Conservation (phyloP, 768 basidiomycete species). For the Boletus edulis region DNA sequence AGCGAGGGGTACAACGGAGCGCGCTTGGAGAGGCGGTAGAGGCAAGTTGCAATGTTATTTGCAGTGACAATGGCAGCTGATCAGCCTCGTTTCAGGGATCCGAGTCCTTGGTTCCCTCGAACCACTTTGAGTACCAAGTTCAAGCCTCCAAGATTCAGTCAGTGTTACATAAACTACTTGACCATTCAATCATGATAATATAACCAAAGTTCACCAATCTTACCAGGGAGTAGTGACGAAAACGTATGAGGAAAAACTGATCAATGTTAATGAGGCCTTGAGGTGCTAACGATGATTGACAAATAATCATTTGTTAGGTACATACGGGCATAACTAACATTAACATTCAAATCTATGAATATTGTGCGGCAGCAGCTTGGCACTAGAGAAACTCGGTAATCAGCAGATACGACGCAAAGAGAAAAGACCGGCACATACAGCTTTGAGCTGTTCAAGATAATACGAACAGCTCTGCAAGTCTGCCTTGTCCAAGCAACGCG, state of each 20-base stretch:
- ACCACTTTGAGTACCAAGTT: too few relatives aligned
- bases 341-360: constrained; percentile 30
- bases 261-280: too few relatives aligned
- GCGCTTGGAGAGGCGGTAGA: neutral
- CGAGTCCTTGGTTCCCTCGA: too few relatives aligned
- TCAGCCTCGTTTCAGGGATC: too few relatives aligned
- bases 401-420: constrained; percentile 6
- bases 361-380: constrained; percentile 70
- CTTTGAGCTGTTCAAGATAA: constrained; percentile 88
- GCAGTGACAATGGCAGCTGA: neutral
- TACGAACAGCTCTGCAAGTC: constrained; percentile 77
- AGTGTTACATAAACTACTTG: too few relatives aligned
- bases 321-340: constrained; percentile 3
- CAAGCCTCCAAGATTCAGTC: too few relatives aligned
- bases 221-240: too few relatives aligned
- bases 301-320: constrained; percentile 7
- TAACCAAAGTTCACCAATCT: too few relatives aligned
- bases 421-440: constrained; percentile 47
- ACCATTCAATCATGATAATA: too few relatives aligned
- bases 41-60: neutral
- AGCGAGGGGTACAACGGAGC: neutral
- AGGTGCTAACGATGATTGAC: constrained; percentile 1
- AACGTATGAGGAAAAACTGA: neutral
- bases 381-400: constrained; percentile 42
- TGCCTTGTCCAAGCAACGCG: constrained; percentile 79